These are phyloP conservation scores for Tulasnella calospora DNA, from an alignment of 768 basidiomycete species.

Conservation along the genomic window DNA sequence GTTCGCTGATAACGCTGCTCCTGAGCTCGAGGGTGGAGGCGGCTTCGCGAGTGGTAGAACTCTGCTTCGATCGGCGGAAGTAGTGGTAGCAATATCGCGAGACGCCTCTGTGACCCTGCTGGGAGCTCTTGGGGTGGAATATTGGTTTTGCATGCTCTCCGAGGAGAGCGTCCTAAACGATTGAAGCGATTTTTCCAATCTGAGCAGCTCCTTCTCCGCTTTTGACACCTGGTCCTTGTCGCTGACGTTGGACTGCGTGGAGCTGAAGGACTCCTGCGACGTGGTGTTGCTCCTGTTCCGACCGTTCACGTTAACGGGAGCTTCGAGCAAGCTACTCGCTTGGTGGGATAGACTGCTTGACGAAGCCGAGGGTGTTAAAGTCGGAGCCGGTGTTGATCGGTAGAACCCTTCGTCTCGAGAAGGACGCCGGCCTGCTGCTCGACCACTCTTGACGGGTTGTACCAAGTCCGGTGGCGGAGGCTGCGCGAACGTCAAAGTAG, in stretches of 20 bases:
- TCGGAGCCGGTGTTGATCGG: not conserved
- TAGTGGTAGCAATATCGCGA: not conserved
- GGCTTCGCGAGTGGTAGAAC: not conserved
- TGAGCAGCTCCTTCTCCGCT: not conserved
- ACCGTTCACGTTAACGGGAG: not conserved
- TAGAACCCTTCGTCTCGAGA: not conserved
- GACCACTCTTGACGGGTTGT: not conserved
- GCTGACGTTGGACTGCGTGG: not conserved
- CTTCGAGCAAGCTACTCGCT: not conserved
- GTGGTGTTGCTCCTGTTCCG: not conserved
- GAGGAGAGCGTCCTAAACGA: not conserved
- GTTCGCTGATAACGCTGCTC: not conserved
- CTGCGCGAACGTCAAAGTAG: not conserved
- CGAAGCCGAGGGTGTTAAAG: not conserved
- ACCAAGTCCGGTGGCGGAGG: not conserved
- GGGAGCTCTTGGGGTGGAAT: not conserved
- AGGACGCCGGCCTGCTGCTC: not conserved
- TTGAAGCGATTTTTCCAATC: not conserved
- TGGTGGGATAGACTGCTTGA: not conserved
- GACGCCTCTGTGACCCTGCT: not conserved
- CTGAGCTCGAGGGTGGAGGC: not conserved
- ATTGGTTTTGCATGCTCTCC: not conserved
- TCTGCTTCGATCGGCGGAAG: not conserved
- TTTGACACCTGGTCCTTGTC: not conserved
- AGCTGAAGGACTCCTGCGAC: slow-evolving; percentile 1